phyloP scores from a whole-genome alignment of 192 early-diverging fungal genomes.

The Rhizophagus sp. region DNA sequence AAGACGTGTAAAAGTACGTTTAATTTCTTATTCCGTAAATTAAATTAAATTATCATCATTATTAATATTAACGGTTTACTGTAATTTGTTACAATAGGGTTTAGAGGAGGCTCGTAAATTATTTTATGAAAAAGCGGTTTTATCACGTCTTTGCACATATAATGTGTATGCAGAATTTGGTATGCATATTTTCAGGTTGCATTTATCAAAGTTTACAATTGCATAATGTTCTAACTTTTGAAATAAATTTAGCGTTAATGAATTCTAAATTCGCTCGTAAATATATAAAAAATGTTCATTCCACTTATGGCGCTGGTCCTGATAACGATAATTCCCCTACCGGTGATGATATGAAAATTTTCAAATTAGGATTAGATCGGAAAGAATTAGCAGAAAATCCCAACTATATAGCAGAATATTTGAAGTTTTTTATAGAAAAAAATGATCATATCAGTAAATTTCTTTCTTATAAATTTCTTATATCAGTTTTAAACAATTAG shows the following conservation, averaged over 20 bases:
- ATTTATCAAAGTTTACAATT: background rate
- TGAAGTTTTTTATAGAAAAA: background rate
- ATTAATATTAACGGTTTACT: background rate
- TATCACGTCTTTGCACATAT: background rate
- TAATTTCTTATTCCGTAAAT: too few relatives aligned
- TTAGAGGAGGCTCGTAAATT: background rate
- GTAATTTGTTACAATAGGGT: background rate
- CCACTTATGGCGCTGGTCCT: background rate
- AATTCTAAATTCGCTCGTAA: background rate
- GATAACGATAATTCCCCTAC: too few relatives aligned
- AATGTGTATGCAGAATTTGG: background rate
- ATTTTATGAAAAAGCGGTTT: background rate
- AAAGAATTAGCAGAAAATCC: background rate
- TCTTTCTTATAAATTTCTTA: background rate
- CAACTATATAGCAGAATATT: background rate
- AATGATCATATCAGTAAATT: background rate
- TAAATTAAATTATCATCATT: background rate
- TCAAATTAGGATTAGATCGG: background rate
- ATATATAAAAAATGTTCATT: background rate
- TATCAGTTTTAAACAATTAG: background rate
- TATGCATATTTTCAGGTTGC: background rate
- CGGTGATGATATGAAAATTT: background rate
- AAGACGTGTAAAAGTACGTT: slow-evolving; percentile 69
- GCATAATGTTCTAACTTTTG: background rate
- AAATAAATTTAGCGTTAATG: background rate